Conservation (phyloP, 208 protist genomes). For the Perkinsela sp. region DNA sequence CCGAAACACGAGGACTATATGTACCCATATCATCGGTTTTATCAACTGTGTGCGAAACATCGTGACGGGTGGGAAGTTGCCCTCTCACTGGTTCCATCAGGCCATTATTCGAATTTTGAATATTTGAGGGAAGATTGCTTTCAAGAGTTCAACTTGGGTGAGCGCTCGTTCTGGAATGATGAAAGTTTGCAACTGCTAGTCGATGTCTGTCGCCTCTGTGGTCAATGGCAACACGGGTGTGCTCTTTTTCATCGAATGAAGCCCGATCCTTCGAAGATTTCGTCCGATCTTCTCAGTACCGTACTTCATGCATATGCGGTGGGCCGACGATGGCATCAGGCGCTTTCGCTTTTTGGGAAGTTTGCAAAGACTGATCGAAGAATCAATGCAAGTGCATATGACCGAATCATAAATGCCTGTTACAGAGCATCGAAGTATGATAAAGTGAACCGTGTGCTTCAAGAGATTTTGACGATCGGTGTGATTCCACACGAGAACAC, state of each 20-base stretch:
- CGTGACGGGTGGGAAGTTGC: not conserved
- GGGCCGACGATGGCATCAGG: not conserved
- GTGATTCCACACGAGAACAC: not conserved
- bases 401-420: not conserved
- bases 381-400: not conserved
- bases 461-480: not conserved
- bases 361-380: not conserved
- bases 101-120: not conserved
- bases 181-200: not conserved
- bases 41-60: not conserved
- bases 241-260: not conserved
- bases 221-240: not conserved
- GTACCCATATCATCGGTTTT: not conserved
- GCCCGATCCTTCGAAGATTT: not conserved
- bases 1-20: too few species aligned
- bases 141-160: not conserved
- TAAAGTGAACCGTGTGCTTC: not conserved
- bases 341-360: not conserved
- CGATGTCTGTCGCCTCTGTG: not conserved
- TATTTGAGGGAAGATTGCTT: not conserved
- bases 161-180: not conserved
- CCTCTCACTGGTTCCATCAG: not conserved
- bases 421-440: not conserved
- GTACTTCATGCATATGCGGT: not conserved
- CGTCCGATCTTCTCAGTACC: not conserved